phyloP scores from a whole-genome alignment of 2,329 filamentous ascomycete genomes.

The Aspergillus sp. region DNA sequence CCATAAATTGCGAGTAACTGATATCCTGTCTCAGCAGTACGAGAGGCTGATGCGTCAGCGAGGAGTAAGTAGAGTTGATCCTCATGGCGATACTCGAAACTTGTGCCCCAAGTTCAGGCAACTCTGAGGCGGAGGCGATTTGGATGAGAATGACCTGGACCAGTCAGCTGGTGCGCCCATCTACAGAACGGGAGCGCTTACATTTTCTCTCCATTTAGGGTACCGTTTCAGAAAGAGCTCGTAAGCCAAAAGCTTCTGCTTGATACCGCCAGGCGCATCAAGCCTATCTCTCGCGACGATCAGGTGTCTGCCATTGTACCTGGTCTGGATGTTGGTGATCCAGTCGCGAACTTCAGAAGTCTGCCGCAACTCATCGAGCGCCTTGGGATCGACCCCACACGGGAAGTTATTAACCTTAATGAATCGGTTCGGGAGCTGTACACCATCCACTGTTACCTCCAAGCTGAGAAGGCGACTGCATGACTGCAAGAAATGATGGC shows the following conservation, averaged over 20 bases:
- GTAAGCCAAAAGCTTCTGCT: constrained; percentile 84
- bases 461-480: constrained; percentile 81
- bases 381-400: constrained; percentile 79
- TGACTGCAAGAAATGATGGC: constrained; percentile 88
- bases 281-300: constrained; percentile 92
- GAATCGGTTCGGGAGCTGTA: constrained; percentile 82
- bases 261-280: constrained; percentile 81
- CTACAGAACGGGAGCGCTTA: constrained; percentile 16
- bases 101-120: constrained; percentile 74
- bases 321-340: constrained; percentile 69
- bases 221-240: constrained; percentile 89
- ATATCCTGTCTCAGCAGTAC: constrained; percentile 93
- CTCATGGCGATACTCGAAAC: constrained; percentile 89
- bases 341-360: constrained; percentile 67
- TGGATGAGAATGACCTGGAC: constrained; percentile 75
- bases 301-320: constrained; percentile 77
- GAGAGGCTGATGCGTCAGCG: constrained; percentile 80
- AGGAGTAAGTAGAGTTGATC: constrained; percentile 84
- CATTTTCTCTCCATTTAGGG: constrained; percentile 74
- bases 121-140: constrained; percentile 79
- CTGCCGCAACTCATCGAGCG: constrained; percentile 60
- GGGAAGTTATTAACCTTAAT: constrained; percentile 74
- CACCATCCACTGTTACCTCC: constrained; percentile 74
- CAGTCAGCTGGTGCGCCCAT: constrained; percentile 3
- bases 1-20: constrained; percentile 84